These are phyloP conservation scores for Neurospora sp. DNA, from an alignment of 2,329 filamentous ascomycete genomes.

Conservation along the genomic window DNA sequence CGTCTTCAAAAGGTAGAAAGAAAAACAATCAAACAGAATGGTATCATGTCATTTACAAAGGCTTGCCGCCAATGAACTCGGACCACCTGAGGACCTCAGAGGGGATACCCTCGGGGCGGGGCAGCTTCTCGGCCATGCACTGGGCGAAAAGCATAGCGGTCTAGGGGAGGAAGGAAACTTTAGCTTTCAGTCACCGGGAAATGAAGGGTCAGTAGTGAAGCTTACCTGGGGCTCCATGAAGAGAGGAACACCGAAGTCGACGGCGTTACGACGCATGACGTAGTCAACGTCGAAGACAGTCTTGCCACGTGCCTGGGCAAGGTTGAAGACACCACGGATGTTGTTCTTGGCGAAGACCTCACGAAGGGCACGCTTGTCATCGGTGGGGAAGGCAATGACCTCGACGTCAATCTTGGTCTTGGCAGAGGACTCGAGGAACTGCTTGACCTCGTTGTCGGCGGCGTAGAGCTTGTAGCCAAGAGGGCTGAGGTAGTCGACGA, in stretches of 20 bases:
- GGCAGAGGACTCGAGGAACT: slow-evolving; percentile 62
- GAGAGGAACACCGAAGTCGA: slow-evolving; percentile 93
- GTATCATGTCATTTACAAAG: slow-evolving; percentile 43
- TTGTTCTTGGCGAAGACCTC: slow-evolving; percentile 97
- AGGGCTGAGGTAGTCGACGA: slow-evolving; percentile 79
- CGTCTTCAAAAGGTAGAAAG: slow-evolving; percentile 1
- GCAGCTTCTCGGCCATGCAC: slow-evolving; percentile 95
- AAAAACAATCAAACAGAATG: background rate
- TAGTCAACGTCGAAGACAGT: slow-evolving; percentile 88
- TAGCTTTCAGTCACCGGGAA: background rate
- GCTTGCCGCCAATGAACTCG: slow-evolving; percentile 84
- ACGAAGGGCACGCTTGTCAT: slow-evolving; percentile 88
- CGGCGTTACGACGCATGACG: slow-evolving; percentile 95
- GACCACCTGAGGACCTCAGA: slow-evolving; percentile 89
- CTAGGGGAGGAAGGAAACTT: slow-evolving; percentile 31
- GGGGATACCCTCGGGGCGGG: slow-evolving; percentile 78
- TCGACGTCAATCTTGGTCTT: slow-evolving; percentile 65
- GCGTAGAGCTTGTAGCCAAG: slow-evolving; percentile 93
- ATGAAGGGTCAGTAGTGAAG: slow-evolving; percentile 9
- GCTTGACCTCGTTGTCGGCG: slow-evolving; percentile 71
- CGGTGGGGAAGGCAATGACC: slow-evolving; percentile 92
- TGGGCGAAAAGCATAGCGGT: slow-evolving; percentile 92
- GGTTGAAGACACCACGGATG: slow-evolving; percentile 91
- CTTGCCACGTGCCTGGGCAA: slow-evolving; percentile 74
- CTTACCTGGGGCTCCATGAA: slow-evolving; percentile 98